These are phyloP conservation scores for Nicotiana obtusifolia DNA, from an alignment of 257 asterid genomes.

Conservation along the genomic window DNA sequence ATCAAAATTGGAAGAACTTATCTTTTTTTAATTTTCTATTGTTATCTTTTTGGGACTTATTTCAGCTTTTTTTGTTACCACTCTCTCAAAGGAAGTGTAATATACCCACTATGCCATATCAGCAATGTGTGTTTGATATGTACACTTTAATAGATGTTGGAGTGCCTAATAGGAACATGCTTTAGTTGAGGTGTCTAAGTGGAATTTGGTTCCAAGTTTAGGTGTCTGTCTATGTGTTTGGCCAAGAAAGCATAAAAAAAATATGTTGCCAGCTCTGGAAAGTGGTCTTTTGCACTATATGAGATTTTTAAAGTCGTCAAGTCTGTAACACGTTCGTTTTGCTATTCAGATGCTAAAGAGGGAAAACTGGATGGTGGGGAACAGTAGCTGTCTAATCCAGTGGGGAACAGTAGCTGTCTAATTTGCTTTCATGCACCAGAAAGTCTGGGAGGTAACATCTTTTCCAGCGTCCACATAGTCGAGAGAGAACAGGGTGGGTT, in stretches of 20 bases:
- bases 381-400: neutral
- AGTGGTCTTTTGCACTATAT: neutral
- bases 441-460: neutral
- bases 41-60: no score
- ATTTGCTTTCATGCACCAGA: neutral
- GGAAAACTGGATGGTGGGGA: conserved; percentile 1
- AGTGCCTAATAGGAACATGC: no score
- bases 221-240: no score
- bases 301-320: neutral
- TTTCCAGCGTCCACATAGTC: neutral
- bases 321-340: neutral
- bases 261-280: neutral
- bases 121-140: no score
- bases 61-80: no score
- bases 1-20: no score
- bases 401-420: neutral
- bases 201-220: no score
- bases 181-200: no score
- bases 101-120: no score
- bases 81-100: no score
- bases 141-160: no score
- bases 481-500: neutral
- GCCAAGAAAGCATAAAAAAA: neutral
- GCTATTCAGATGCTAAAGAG: neutral
- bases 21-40: no score